phyloP scores from a whole-genome alignment of 1,284 basidiomycete species.

The Apiotrichum sp. region DNA sequence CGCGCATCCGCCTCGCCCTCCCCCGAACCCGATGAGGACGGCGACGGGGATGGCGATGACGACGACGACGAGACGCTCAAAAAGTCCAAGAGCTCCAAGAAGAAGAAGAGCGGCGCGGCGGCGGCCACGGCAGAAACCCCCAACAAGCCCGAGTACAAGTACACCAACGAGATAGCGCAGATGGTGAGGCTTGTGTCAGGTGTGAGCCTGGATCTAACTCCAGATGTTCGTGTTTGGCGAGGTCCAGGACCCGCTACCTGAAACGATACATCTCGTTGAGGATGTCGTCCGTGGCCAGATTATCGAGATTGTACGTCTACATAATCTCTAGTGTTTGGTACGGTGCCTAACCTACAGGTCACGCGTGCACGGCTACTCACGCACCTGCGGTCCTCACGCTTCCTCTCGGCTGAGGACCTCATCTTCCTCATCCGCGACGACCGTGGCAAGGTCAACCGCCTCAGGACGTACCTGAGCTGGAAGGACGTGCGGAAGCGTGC shows the following conservation, averaged over 20 bases:
- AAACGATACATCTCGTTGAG: constrained; percentile 86
- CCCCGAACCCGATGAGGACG: constrained; percentile 29
- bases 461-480: constrained; percentile 94
- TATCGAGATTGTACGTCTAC: constrained; percentile 70
- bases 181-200: constrained; percentile 53
- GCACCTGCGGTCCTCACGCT: constrained; percentile 72
- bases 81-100: constrained; percentile 21
- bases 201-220: background rate
- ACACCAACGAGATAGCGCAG: constrained; percentile 73
- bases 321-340: background rate
- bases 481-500: constrained; percentile 95
- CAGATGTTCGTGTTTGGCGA: constrained; percentile 97
- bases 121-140: constrained; percentile 4
- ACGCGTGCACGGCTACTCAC: constrained; percentile 82
- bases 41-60: background rate
- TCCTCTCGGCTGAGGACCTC: constrained; percentile 85
- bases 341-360: constrained; percentile 54
- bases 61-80: constrained; percentile 3
- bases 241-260: constrained; percentile 78
- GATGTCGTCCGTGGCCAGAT: constrained; percentile 92
- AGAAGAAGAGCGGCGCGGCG: constrained; percentile 16
- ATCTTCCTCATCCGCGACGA: constrained; percentile 96
- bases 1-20: constrained; percentile 22
- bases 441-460: constrained; percentile 84
- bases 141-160: constrained; percentile 57